Evolutionary conservation across 805 yeast species (phyloP).

Genomic region (Isabelozyma pseudorhagii): DNA sequence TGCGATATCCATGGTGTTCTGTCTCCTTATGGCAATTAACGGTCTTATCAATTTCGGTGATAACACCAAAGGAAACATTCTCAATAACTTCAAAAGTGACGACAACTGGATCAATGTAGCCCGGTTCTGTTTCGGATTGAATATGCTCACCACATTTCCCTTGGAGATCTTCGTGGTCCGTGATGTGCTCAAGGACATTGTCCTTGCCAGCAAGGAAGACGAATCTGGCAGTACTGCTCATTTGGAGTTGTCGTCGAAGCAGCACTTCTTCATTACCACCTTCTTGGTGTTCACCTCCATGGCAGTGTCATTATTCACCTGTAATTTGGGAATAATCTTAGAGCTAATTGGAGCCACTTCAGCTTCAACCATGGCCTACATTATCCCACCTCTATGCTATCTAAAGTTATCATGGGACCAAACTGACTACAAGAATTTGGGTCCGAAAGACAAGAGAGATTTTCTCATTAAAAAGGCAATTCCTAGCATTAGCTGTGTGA

Average conservation of each 20-base stretch:
- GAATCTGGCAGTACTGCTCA: slow-evolving; percentile 27
- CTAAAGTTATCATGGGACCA: slow-evolving; percentile 55
- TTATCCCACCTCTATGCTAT: slow-evolving; percentile 83
- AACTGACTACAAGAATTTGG: slow-evolving; percentile 27
- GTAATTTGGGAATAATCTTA: slow-evolving; percentile 84
- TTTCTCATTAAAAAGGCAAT: slow-evolving; percentile 42
- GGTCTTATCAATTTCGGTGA: slow-evolving; percentile 77
- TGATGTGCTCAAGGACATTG: slow-evolving; percentile 74
- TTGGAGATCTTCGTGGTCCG: slow-evolving; percentile 86
- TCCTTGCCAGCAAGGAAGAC: slow-evolving; percentile 20
- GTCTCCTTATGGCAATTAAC: slow-evolving; percentile 72
- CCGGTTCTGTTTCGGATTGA: slow-evolving; percentile 84
- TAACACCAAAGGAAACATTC: slow-evolving; percentile 78
- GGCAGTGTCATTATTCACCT: slow-evolving; percentile 73
- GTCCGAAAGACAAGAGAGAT: slow-evolving; percentile 16
- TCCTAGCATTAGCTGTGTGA: slow-evolving; percentile 58
- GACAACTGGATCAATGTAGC: slow-evolving; percentile 82
- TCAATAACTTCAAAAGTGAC: slow-evolving; percentile 79
- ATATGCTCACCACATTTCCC: slow-evolving; percentile 91
- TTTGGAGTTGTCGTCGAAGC: slow-evolving; percentile 40
- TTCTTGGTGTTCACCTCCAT: slow-evolving; percentile 64
- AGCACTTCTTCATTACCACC: slow-evolving; percentile 66
- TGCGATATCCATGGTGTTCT: slow-evolving; percentile 72
- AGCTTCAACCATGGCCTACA: slow-evolving; percentile 89
- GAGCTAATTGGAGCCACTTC: slow-evolving; percentile 92